phyloP scores from a whole-genome alignment of 345 rosid genomes.

The Raphanus sativus region DNA sequence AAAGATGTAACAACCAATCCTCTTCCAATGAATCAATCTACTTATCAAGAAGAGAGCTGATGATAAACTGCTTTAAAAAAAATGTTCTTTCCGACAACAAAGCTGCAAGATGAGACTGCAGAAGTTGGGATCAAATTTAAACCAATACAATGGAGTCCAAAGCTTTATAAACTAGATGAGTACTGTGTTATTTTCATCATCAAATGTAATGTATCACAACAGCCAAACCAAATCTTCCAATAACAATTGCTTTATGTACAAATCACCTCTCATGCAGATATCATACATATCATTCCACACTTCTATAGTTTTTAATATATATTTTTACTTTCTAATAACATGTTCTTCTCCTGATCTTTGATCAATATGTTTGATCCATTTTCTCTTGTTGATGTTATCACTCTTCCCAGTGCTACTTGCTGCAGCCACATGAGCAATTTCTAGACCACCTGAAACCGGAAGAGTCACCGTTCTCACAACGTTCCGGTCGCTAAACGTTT shows the following conservation, averaged over 20 bases:
- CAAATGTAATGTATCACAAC: conserved; percentile 10
- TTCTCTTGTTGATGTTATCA: conserved; percentile 35
- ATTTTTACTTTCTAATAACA: conserved; percentile 56
- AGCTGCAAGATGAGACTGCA: no score
- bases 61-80: no score
- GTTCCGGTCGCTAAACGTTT: conserved; percentile 50
- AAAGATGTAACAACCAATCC: no score
- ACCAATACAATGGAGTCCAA: no score
- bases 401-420: conserved; percentile 37
- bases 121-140: no score
- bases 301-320: background rate
- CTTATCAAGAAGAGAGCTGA: no score
- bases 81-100: background rate
- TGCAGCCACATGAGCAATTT: conserved; percentile 79
- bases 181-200: background rate
- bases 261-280: conserved; percentile 26
- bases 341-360: conserved; percentile 74
- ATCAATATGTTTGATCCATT: conserved; percentile 87
- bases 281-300: conserved; percentile 27
- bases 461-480: conserved; percentile 74
- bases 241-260: conserved; percentile 21
- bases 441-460: conserved; percentile 85
- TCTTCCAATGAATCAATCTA: no score
- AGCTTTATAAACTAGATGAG: no score
- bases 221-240: conserved; percentile 2